These are phyloP conservation scores for Didymosphaeria variabile DNA, from an alignment of 2,329 filamentous ascomycete species.

Conservation along the genomic window DNA sequence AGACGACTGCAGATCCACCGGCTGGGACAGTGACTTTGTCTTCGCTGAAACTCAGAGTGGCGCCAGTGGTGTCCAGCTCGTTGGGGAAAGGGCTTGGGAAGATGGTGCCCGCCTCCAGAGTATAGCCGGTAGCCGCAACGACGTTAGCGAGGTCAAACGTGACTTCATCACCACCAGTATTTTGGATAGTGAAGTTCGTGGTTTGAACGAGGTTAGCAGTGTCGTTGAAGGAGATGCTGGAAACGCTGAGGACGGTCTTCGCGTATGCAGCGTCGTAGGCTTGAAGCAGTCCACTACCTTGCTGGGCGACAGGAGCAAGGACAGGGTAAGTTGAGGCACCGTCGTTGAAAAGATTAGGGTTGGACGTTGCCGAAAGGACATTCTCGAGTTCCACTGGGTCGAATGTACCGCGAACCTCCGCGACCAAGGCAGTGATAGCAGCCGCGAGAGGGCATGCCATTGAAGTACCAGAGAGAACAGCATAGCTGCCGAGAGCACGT, in stretches of 20 bases:
- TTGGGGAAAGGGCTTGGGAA: constrained; percentile 22
- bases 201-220: constrained; percentile 28
- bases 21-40: constrained; percentile 29
- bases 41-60: constrained; percentile 29
- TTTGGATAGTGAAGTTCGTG: constrained; percentile 29
- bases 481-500: constrained; percentile 57
- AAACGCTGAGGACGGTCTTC: constrained; percentile 15
- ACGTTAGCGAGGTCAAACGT: constrained; percentile 18
- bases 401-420: constrained; percentile 19
- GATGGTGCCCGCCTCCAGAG: constrained; percentile 20
- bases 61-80: constrained; percentile 11
- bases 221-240: constrained; percentile 25
- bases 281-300: constrained; percentile 25
- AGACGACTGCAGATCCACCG: constrained; percentile 20
- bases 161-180: constrained; percentile 16
- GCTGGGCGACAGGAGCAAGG: constrained; percentile 25
- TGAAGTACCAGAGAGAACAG: constrained; percentile 64
- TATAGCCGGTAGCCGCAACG: constrained; percentile 19
- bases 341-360: constrained; percentile 21
- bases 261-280: constrained; percentile 24
- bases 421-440: constrained; percentile 23
- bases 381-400: constrained; percentile 15
- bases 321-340: constrained; percentile 12
- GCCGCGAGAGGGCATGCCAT: constrained; percentile 55
- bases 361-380: constrained; percentile 23